Evolutionary conservation across 2,329 filamentous ascomycete species (phyloP).

Genomic region (Neospermospora avenae): DNA sequence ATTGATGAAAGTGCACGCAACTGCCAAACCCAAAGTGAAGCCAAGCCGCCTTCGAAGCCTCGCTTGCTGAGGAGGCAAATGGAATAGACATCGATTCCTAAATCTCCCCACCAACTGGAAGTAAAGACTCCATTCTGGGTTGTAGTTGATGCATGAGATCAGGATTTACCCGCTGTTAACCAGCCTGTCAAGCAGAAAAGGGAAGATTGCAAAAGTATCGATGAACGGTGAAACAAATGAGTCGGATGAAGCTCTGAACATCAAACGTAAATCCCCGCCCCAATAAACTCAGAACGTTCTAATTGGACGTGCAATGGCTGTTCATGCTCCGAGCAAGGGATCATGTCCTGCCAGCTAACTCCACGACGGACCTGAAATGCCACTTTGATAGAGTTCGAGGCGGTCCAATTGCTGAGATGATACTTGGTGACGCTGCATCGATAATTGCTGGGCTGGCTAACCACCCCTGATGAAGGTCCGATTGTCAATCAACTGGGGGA

Average conservation of each 20-base stretch:
- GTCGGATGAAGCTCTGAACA: background rate
- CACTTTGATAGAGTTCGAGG: background rate
- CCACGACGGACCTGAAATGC: background rate
- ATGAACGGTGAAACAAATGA: background rate
- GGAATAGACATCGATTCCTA: background rate
- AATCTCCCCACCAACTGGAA: background rate
- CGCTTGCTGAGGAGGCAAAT: background rate
- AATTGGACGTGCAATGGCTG: no score
- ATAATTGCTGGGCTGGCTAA: slow-evolving; percentile 4
- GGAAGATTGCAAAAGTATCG: background rate
- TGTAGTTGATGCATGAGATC: background rate
- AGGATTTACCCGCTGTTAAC: background rate
- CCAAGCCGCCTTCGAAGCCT: background rate
- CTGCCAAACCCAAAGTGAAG: no score
- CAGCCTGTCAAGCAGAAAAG: background rate
- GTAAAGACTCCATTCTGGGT: background rate
- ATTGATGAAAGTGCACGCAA: no score
- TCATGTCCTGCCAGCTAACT: background rate
- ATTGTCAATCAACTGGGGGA: no score
- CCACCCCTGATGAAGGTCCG: background rate
- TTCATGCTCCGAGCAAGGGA: background rate
- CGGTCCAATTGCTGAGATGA: background rate
- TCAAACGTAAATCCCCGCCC: background rate
- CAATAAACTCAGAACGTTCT: background rate
- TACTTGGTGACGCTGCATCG: background rate